Percentiles rank a stretch among this genome's conserved stretches.
These are phyloP conservation scores for Fusarium graminum DNA, from an alignment of 2,329 filamentous ascomycete genomes.

Conservation along the genomic window DNA sequence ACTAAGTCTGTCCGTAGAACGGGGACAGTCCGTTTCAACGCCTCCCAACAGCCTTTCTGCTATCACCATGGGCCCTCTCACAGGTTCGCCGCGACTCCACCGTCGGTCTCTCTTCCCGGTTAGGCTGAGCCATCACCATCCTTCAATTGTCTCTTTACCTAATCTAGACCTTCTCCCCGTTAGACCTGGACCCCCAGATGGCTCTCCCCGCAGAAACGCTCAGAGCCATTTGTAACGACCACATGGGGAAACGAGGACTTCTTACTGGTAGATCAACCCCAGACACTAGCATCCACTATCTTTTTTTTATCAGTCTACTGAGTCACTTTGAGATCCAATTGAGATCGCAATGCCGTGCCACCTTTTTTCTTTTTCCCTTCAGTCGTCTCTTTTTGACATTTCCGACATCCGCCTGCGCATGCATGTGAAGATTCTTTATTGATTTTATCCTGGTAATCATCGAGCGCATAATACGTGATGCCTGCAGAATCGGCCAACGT, in stretches of 20 bases:
- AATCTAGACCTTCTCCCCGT: conserved; percentile 22
- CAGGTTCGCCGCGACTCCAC: conserved; percentile 14
- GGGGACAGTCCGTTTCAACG: background rate
- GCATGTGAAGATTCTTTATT: conserved; percentile 3
- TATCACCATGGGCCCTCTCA: no score
- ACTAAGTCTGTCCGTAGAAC: background rate
- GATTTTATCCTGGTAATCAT: background rate
- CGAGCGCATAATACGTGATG: conserved; percentile 6
- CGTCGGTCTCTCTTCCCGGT: conserved; percentile 33
- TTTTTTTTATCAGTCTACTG: background rate
- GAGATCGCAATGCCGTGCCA: background rate
- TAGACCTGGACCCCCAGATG: background rate
- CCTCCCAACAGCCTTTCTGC: background rate
- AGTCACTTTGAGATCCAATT: background rate
- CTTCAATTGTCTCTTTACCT: background rate
- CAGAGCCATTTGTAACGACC: conserved; percentile 30
- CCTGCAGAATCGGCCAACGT: background rate
- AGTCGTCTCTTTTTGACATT: conserved; percentile 4
- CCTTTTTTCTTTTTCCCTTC: background rate
- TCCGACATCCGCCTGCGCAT: conserved; percentile 12
- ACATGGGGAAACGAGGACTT: conserved; percentile 38
- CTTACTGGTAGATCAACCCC: conserved; percentile 29
- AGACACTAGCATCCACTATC: conserved; percentile 1
- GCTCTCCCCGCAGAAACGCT: conserved; percentile 18
- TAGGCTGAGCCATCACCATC: conserved; percentile 10